Percentiles rank a stretch among this genome's conserved stretches.
Conservation (phyloP, 495 filamentous ascomycete species). For the Jackrogersella multiformis region DNA sequence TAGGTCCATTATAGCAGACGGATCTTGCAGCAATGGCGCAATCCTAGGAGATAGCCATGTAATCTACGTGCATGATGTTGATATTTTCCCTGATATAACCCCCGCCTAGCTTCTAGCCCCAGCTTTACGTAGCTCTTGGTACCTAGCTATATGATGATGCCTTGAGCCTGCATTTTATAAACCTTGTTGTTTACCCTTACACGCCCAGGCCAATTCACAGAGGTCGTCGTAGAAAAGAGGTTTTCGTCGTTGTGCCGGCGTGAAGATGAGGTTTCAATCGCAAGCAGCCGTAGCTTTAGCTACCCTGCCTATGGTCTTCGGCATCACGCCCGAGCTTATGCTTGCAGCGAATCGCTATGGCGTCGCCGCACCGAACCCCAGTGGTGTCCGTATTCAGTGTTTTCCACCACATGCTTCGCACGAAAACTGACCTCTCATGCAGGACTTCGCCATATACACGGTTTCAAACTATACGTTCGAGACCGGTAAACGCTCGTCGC, state of each 20-base stretch:
- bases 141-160: conserved; percentile 21
- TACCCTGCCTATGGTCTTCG: conserved; percentile 40
- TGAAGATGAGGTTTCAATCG: conserved; percentile 46
- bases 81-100: conserved; percentile 33
- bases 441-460: conserved; percentile 46
- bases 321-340: conserved; percentile 46
- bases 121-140: conserved; percentile 1
- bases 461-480: conserved; percentile 75
- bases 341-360: conserved; percentile 46
- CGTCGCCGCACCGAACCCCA: conserved; percentile 43
- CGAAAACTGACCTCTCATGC: neutral
- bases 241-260: conserved; percentile 17
- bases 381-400: conserved; percentile 43
- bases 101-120: conserved; percentile 22
- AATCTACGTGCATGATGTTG: conserved; percentile 39
- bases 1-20: conserved; percentile 21
- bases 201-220: conserved; percentile 13
- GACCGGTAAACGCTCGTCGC: conserved; percentile 66
- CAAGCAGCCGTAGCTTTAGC: conserved; percentile 39
- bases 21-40: conserved; percentile 30
- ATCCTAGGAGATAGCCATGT: conserved; percentile 35
- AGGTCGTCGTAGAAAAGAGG: conserved; percentile 23
- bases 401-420: neutral
- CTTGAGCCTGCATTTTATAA: conserved; percentile 5
- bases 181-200: conserved; percentile 14